Conservation (phyloP, 495 filamentous ascomycete species). For the Talaromyces borbonicus region DNA sequence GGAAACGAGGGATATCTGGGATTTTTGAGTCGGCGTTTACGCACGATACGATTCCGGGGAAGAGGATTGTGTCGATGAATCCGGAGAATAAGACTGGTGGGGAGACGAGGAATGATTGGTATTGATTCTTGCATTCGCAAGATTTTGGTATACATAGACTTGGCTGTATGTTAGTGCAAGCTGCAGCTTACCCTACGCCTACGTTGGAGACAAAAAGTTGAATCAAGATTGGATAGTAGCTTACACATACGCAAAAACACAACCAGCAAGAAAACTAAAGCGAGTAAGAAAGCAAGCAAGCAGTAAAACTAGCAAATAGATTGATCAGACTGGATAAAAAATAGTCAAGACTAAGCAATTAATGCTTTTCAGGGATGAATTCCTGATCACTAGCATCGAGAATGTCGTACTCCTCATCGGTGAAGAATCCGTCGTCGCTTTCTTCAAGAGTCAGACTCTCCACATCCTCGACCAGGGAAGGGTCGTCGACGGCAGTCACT, state of each 20-base stretch:
- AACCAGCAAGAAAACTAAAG: background rate
- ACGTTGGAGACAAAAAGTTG: background rate
- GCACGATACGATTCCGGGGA: conserved; percentile 43
- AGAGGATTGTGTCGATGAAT: conserved; percentile 46
- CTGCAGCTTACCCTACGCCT: background rate
- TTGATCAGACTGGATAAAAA: too few species aligned
- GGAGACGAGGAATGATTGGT: conserved; percentile 40
- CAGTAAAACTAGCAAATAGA: too few species aligned
- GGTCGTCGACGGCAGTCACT: conserved; percentile 34
- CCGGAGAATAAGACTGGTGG: conserved; percentile 37
- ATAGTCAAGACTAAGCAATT: background rate
- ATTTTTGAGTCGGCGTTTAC: conserved; percentile 46
- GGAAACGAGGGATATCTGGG: conserved; percentile 42
- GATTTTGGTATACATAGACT: background rate
- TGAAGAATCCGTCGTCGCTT: conserved; percentile 63
- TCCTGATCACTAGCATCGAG: conserved; percentile 94
- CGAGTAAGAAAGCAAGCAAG: background rate
- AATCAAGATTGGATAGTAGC: background rate
- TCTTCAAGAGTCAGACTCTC: conserved; percentile 57
- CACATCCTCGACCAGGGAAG: conserved; percentile 54
- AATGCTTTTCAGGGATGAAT: conserved; percentile 40
- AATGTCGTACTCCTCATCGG: conserved; percentile 96
- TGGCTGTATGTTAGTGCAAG: too few species aligned
- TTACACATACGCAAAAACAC: conserved; percentile 2
- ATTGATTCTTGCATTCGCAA: conserved; percentile 19